Base-by-base conservation (phyloP, 1,139 yeast genomes). In the Pichia sp. region DNA sequence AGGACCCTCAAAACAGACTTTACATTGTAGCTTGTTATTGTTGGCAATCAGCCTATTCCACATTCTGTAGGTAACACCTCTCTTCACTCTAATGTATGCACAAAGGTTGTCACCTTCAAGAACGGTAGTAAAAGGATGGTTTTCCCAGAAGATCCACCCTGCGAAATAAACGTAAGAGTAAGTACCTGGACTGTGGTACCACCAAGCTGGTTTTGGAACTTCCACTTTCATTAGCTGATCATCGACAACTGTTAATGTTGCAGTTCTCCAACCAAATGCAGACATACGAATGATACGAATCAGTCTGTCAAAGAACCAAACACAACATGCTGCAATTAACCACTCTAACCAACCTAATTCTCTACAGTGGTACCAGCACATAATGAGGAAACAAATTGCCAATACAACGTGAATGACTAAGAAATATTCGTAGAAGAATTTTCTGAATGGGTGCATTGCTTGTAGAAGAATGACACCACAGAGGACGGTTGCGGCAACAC, bases 1-100 rank as follows among this genome's bases (percentile, higher is more conserved):
- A 0, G 90, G 88, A 0, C 90, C 90, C 61, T 85, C 90, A 11
- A 84, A 65, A 7, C 76, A 67, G 1, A 81, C 75, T 51, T 64
- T 68, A 42, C 59, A 58, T 5, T 51, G 26, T 50, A 64, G 46
- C 1, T 45, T 45, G 11, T 62, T 63, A 10, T 59, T 61, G 6
- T 49, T 49, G 5, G 45, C 36, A 2, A 30, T 4, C 1, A 62
- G 68, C 57, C 72, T 56, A 16, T 59, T 54, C 49, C 55, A 56
- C 2, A 67, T 51, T 31, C 56, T 56, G 1, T 49, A 47, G 0
- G 70, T 67, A 46, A 65, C 59, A 40, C 70, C 69, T 29, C 58
- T 60, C 59, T 76, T 76, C 10, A 70, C 70, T 58, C 73, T 74
- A 49, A 74, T 63, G 57, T 66, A 72, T 29, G 75, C 63, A 29